These are phyloP conservation scores for Millerago galiae DNA, from an alignment of 805 yeast species.

Conservation along the genomic window DNA sequence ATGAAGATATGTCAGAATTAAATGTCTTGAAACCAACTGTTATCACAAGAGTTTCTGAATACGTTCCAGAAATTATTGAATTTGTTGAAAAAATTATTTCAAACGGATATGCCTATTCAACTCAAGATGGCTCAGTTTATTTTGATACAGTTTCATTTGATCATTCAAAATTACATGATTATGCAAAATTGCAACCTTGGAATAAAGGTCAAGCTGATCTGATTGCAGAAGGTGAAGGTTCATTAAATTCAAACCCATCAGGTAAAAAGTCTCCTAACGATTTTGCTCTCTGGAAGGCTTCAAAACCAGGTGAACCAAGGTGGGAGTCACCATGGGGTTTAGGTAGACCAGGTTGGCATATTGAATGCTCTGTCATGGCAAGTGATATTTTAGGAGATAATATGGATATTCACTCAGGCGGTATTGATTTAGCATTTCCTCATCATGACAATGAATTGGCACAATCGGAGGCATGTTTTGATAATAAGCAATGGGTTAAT, in stretches of 20 bases:
- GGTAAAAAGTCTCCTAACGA: conserved; percentile 75
- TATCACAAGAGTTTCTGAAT: conserved; percentile 93
- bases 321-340: conserved; percentile 97
- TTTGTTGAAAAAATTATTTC: conserved; percentile 69
- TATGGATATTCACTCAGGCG: conserved; percentile 96
- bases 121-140: conserved; percentile 91
- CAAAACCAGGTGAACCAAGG: conserved; percentile 95
- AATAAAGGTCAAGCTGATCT: conserved; percentile 82
- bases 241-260: conserved; percentile 46
- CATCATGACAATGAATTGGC: conserved; percentile 99
- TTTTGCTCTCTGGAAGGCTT: conserved; percentile 94
- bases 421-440: conserved; percentile 95
- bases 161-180: conserved; percentile 59
- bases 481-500: conserved; percentile 91
- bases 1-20: conserved; percentile 77
- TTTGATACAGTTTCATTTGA: conserved; percentile 87
- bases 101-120: conserved; percentile 79
- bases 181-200: conserved; percentile 98
- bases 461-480: conserved; percentile 89
- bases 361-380: conserved; percentile 99
- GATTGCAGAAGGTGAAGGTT: conserved; percentile 93
- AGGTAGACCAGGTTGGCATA: conserved; percentile 99
- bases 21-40: conserved; percentile 81
- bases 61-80: conserved; percentile 82
- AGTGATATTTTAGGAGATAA: conserved; percentile 73